Base-by-base conservation (phyloP, 208 protist genomes). In the Strigomonas culicis region DNA sequence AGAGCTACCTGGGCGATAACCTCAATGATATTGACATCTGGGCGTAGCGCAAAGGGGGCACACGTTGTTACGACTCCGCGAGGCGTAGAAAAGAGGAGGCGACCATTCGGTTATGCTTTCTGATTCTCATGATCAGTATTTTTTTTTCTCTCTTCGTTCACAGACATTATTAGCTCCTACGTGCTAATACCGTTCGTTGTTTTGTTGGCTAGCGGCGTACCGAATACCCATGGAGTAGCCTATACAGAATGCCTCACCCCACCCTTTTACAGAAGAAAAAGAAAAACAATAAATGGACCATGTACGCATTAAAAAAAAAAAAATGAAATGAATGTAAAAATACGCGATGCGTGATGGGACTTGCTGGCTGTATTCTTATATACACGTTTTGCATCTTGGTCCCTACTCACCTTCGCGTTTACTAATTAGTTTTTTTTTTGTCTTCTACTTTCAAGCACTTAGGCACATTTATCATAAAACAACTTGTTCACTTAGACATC, bases 21-120 rank as follows among this genome's bases (percentile, higher is more conserved):
- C 75, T 94, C 46, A 80, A 86, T 64, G 86, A 96, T 51, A 90
- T 93, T 66, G 84, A 92, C 34, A 80, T 90, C 51, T 96, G 90
- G 90, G 84, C 79, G 25, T 95, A 86, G 74, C 51, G 53, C 21
- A 60, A 4, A 70, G n/a, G n/a, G n/a, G n/a, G n/a, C n/a, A n/a
- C 15, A 55, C 44, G 1, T 27, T 11, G 36, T 39, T 15, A 63
- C 52, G 56, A 46, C 10, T n/a, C 39, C 10, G 39, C 39, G 53
- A 30, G 0, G 25, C 36, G 17, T 59, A 25, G 61, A 52, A 65
- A 59, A 56, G 63, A 55, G 4, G 32, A 59, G 27, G 25, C 24
- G 6, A 50, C 22, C 8, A 11, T 4, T 63, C 21, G 10, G 4
- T 10, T 17, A 46, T 46, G 17, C 39, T 17, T 46, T 46, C 17